These are phyloP conservation scores for Claviceps lovelessii DNA, from an alignment of 2,329 filamentous ascomycete species.

Conservation along the genomic window DNA sequence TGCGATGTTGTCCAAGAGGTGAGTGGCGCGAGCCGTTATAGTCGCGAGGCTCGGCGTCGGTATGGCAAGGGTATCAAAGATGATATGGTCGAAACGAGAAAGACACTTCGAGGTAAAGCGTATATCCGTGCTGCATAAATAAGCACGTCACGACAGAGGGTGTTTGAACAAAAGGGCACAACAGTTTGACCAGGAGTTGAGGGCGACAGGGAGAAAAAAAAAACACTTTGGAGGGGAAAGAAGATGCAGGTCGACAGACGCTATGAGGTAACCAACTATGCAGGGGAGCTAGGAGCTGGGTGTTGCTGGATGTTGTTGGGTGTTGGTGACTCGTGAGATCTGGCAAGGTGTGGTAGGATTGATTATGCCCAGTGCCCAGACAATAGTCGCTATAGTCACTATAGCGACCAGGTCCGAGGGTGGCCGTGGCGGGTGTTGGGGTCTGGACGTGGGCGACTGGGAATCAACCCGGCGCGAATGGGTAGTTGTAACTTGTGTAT, in stretches of 20 bases:
- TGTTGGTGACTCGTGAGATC: not conserved
- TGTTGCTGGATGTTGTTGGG: not conserved
- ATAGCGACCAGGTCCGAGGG: not conserved
- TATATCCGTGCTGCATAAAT: too few relatives aligned
- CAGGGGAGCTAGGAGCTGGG: not conserved
- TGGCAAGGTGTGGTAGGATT: not conserved
- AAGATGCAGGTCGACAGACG: not conserved
- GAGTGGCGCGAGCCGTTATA: too few relatives aligned
- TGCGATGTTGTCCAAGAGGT: too few relatives aligned
- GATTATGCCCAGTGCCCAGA: not conserved
- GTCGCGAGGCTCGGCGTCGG: not conserved
- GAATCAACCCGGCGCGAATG: not conserved
- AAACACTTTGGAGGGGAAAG: not conserved
- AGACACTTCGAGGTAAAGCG: too few relatives aligned
- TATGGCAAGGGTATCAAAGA: too few relatives aligned
- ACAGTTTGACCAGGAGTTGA: too few relatives aligned
- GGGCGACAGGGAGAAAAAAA: not conserved
- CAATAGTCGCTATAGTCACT: not conserved
- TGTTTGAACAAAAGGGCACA: not conserved
- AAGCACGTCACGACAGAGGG: not conserved
- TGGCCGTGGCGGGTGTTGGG: not conserved
- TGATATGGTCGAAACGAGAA: not conserved
- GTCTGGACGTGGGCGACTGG: not conserved
- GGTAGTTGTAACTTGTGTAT: not conserved
- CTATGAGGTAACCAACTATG: not conserved